Conservation (phyloP, 345 rosid genomes). For the Erysimum cheiranthoides region DNA sequence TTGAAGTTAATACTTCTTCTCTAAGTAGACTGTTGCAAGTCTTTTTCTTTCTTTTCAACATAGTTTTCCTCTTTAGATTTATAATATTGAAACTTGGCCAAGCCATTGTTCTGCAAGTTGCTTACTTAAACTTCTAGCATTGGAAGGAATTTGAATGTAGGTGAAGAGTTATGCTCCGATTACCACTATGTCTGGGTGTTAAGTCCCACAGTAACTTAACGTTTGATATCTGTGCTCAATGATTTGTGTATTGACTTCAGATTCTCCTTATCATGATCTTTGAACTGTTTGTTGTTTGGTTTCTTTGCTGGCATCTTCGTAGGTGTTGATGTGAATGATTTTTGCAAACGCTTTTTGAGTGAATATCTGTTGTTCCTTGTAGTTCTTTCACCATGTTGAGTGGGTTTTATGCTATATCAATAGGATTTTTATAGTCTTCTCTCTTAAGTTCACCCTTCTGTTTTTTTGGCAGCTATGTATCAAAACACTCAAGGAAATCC, state of each 20-base stretch:
- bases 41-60: slow-evolving; percentile 6
- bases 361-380: slow-evolving; percentile 18
- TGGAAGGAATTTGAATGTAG: background rate
- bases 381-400: slow-evolving; percentile 38
- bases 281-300: slow-evolving; percentile 15
- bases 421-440: background rate
- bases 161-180: background rate
- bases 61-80: slow-evolving; percentile 20
- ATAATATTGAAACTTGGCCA: background rate
- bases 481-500: slow-evolving; percentile 67
- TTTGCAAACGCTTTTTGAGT: background rate
- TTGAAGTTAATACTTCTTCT: slow-evolving; percentile 41
- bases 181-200: background rate
- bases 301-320: slow-evolving; percentile 15
- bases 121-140: background rate
- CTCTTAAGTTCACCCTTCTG: background rate
- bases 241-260: background rate
- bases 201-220: background rate
- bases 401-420: slow-evolving; percentile 20
- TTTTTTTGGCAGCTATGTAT: slow-evolving; percentile 76
- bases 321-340: slow-evolving; percentile 20
- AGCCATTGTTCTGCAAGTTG: slow-evolving; percentile 21
- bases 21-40: slow-evolving; percentile 14
- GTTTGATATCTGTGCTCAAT: background rate
- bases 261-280: background rate